phyloP scores from a whole-genome alignment of 1,139 yeast species.

The Yamadazyma triangularis region DNA sequence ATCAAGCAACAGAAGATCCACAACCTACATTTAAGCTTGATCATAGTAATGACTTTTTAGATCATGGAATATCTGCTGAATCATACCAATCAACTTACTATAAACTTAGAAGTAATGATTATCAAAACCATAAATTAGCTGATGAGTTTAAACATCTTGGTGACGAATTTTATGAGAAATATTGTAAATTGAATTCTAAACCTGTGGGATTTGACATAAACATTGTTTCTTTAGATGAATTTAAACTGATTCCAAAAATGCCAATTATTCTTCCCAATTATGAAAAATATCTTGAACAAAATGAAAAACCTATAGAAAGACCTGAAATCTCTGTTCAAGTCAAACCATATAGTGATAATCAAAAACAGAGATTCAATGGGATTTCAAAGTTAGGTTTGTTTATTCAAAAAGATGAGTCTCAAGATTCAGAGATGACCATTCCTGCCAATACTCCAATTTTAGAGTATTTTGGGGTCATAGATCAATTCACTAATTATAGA shows the following conservation, averaged over 20 bases:
- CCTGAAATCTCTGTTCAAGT: slow-evolving; percentile 32
- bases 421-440: slow-evolving; percentile 18
- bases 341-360: slow-evolving; percentile 49
- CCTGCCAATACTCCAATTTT: slow-evolving; percentile 51
- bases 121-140: slow-evolving; percentile 35
- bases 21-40: slow-evolving; percentile 25
- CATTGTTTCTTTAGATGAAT: slow-evolving; percentile 23
- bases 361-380: slow-evolving; percentile 67
- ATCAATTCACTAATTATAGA: slow-evolving; percentile 57
- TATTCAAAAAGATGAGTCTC: slow-evolving; percentile 18
- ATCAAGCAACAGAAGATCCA: slow-evolving; percentile 5
- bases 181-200: slow-evolving; percentile 4
- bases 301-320: slow-evolving; percentile 14
- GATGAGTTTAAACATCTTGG: slow-evolving; percentile 22
- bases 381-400: slow-evolving; percentile 66
- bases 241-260: slow-evolving; percentile 27
- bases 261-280: slow-evolving; percentile 30
- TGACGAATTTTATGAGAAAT: slow-evolving; percentile 12
- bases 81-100: slow-evolving; percentile 49
- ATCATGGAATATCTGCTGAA: slow-evolving; percentile 42
- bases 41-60: slow-evolving; percentile 34
- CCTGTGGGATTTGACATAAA: slow-evolving; percentile 12
- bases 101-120: slow-evolving; percentile 44
- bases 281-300: slow-evolving; percentile 20
- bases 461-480: slow-evolving; percentile 73